These are phyloP conservation scores for Pseudogymnoascus sp. DNA, from an alignment of 2,329 filamentous ascomycete species.

Conservation along the genomic window DNA sequence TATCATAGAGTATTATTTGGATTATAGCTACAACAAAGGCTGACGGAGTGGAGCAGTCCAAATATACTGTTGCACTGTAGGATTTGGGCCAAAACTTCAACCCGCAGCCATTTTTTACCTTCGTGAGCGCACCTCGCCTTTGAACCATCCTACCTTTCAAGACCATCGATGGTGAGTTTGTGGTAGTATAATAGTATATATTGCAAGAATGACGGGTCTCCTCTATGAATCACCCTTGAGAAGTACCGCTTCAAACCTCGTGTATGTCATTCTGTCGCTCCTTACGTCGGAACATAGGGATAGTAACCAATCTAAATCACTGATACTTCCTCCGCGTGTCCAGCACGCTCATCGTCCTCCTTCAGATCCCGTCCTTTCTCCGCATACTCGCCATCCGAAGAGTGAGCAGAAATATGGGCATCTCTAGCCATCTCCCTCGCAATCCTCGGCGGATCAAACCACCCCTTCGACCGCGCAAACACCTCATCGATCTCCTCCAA, in stretches of 20 bases:
- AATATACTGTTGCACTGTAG: background rate
- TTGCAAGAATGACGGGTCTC: background rate
- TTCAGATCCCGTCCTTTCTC: background rate
- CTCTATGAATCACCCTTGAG: background rate
- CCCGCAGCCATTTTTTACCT: background rate
- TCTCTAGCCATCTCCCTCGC: background rate
- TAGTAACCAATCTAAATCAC: background rate
- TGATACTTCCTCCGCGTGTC: background rate
- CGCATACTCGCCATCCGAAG: background rate
- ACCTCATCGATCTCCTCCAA: constrained; percentile 50
- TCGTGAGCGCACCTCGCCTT: too few relatives aligned
- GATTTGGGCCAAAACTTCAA: background rate
- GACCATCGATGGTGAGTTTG: background rate
- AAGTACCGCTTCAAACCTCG: background rate
- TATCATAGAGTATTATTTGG: background rate
- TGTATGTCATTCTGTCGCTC: background rate
- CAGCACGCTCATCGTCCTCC: background rate
- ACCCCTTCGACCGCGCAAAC: constrained; percentile 29
- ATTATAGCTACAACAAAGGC: background rate
- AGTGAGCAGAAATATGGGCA: background rate
- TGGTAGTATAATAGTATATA: background rate
- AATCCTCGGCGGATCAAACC: background rate
- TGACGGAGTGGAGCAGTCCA: background rate
- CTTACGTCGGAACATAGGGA: too few relatives aligned
- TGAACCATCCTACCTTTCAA: too few relatives aligned